Evolutionary conservation across 805 yeast genomes (phyloP).

Genomic region (Kluyveromyces wickerhamii): DNA sequence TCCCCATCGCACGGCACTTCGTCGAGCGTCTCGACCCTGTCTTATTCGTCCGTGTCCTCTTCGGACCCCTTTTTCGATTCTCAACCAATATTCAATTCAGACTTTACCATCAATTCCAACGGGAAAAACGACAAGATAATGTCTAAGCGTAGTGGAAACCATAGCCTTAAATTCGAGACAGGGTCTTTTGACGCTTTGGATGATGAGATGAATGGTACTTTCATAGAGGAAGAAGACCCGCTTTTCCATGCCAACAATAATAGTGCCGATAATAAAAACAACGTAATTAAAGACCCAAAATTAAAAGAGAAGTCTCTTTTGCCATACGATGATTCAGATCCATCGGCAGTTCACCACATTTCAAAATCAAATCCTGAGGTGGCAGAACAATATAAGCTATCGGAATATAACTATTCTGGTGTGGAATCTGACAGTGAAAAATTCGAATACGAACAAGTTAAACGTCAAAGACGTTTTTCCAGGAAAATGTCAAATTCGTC

Average conservation of each 20-base stretch:
- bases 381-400: neutral
- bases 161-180: too few species aligned
- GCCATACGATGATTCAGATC: too few species aligned
- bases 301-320: too few species aligned
- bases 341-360: neutral
- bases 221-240: too few species aligned
- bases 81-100: neutral
- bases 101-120: neutral
- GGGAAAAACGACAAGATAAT: too few species aligned
- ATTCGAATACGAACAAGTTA: neutral
- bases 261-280: too few species aligned
- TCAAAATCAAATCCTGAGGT: neutral
- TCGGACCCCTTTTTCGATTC: constrained; percentile 1
- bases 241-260: too few species aligned
- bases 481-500: neutral
- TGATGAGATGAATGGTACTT: too few species aligned
- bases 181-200: too few species aligned
- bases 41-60: constrained; percentile 1
- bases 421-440: neutral
- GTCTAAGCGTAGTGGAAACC: too few species aligned
- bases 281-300: too few species aligned
- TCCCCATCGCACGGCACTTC: neutral
- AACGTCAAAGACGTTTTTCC: constrained; percentile 3
- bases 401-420: neutral
- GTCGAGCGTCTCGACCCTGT: neutral